These are phyloP conservation scores for Lecanicillium sp. DNA, from an alignment of 2,329 filamentous ascomycete genomes.

Conservation along the genomic window DNA sequence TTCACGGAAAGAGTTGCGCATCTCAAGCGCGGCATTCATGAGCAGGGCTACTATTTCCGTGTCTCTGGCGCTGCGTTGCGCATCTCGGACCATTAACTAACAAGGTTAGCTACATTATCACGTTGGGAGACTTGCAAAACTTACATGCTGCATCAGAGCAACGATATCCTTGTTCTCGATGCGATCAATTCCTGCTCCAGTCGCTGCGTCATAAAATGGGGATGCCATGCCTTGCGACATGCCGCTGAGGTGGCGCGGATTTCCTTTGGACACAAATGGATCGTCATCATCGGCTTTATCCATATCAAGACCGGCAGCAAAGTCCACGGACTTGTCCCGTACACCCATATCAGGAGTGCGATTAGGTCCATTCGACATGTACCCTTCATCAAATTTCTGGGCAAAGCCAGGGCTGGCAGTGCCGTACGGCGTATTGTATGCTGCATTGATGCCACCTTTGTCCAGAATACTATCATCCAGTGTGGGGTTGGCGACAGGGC, in stretches of 20 bases:
- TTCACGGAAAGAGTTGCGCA: conserved; percentile 93
- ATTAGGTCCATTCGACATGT: conserved; percentile 67
- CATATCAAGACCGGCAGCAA: conserved; percentile 43
- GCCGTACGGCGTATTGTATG: conserved; percentile 39
- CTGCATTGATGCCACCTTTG: conserved; percentile 26
- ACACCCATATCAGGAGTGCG: conserved; percentile 44
- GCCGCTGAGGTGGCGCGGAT: conserved; percentile 67
- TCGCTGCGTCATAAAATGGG: conserved; percentile 83
- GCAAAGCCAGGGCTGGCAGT: conserved; percentile 50
- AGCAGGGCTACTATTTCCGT: conserved; percentile 94
- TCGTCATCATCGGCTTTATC: conserved; percentile 43
- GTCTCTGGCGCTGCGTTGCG: conserved; percentile 89
- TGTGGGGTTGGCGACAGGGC: conserved; percentile 50
- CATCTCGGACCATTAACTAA: conserved; percentile 87
- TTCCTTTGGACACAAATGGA: conserved; percentile 52
- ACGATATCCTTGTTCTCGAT: conserved; percentile 97
- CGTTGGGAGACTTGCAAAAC: conserved; percentile 20
- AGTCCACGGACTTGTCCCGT: conserved; percentile 49
- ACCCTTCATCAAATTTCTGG: conserved; percentile 74
- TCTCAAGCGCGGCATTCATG: conserved; percentile 88
- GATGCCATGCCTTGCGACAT: conserved; percentile 88
- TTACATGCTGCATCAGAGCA: conserved; percentile 89
- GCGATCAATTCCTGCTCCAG: conserved; percentile 77
- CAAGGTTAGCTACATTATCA: background rate
- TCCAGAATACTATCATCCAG: conserved; percentile 42